Evolutionary conservation across 2,329 filamentous ascomycete species (phyloP).

Genomic region (Rutstroemia sp.): DNA sequence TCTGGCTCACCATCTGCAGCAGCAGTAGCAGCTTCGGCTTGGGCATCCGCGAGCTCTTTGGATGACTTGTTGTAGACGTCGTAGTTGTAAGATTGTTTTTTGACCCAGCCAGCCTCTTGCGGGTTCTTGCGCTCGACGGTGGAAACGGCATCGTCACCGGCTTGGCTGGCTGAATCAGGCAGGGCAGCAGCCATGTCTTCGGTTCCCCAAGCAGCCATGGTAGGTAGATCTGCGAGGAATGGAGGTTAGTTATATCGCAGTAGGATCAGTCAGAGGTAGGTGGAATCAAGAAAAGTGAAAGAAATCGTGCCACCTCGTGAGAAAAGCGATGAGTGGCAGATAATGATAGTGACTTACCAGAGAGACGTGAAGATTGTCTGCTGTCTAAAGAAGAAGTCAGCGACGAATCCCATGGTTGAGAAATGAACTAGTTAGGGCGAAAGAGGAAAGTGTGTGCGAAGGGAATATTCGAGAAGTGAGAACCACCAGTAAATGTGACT

Average conservation of each 20-base stretch:
- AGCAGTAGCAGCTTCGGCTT: constrained; percentile 6
- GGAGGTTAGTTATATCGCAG: not conserved
- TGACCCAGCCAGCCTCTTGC: constrained; percentile 29
- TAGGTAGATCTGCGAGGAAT: not conserved
- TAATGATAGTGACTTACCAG: not conserved
- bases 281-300: no score
- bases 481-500: no score
- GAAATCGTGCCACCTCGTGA: no score
- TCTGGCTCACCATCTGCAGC: not conserved
- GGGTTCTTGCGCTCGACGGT: constrained; percentile 14
- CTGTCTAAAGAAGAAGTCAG: not conserved
- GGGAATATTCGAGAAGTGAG: no score
- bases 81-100: constrained; percentile 25
- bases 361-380: not conserved
- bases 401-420: not conserved
- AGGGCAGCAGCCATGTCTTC: constrained; percentile 30
- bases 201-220: constrained; percentile 21
- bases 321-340: not conserved
- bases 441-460: not conserved
- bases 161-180: constrained; percentile 11
- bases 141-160: constrained; percentile 3
- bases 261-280: not conserved
- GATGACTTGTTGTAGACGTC: constrained; percentile 23
- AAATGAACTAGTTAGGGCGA: not conserved
- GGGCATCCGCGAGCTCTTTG: constrained; percentile 21